Evolutionary conservation across 2,329 filamentous ascomycete genomes (phyloP).

Genomic region (Didymella sp.): DNA sequence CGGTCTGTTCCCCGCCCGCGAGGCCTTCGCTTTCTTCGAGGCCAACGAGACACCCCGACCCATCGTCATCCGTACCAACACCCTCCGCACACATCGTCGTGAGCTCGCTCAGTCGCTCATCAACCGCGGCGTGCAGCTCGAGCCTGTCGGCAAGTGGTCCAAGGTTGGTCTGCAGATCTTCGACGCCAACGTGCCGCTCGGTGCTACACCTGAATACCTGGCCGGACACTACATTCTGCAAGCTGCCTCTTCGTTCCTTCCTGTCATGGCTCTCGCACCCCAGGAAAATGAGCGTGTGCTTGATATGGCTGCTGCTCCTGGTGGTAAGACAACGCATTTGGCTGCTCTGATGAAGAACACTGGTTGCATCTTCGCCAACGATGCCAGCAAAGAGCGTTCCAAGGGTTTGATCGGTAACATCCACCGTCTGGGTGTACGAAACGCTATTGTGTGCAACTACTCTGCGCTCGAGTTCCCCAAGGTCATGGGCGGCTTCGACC

Average conservation of each 20-base stretch:
- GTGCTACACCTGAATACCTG: conserved; percentile 96
- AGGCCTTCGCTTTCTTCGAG: conserved; percentile 98
- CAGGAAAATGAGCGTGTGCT: conserved; percentile 92
- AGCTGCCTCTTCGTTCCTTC: conserved; percentile 93
- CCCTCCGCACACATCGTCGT: conserved; percentile 75
- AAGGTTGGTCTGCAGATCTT: conserved; percentile 98
- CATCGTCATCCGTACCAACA: conserved; percentile 96
- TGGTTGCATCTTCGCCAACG: conserved; percentile 93
- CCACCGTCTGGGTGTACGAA: conserved; percentile 90
- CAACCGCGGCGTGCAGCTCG: conserved; percentile 93
- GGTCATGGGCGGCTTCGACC: conserved; percentile 94
- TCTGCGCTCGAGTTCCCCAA: conserved; percentile 93
- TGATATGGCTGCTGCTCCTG: conserved; percentile 93
- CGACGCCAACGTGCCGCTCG: conserved; percentile 83
- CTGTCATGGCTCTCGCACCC: conserved; percentile 95
- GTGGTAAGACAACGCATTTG: conserved; percentile 95
- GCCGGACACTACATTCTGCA: conserved; percentile 98
- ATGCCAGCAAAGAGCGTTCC: conserved; percentile 89
- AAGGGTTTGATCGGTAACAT: conserved; percentile 97
- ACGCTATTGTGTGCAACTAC: conserved; percentile 94
- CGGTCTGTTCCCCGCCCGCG: conserved; percentile 87
- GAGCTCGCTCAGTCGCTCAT: conserved; percentile 93
- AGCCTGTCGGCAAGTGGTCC: conserved; percentile 97
- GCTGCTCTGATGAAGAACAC: conserved; percentile 99
- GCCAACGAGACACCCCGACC: conserved; percentile 95